phyloP scores from a whole-genome alignment of 2,329 filamentous ascomycete genomes.

The Fusarium falciforme region DNA sequence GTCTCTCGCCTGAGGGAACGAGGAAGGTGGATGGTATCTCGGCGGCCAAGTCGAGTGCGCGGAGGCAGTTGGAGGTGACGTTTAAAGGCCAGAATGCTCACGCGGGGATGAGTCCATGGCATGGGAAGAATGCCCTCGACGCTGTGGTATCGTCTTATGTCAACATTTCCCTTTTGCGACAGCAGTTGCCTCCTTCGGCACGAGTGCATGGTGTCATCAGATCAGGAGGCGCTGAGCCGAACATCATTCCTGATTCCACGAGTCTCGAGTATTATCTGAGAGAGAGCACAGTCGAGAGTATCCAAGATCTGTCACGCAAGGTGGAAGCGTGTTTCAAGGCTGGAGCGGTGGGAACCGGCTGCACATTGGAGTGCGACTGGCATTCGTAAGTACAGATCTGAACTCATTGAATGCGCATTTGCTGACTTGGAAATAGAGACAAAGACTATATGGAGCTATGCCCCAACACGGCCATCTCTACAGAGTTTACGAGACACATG shows the following conservation, averaged over 20 bases:
- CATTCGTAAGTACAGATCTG: constrained; percentile 14
- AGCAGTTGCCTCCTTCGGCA: constrained; percentile 65
- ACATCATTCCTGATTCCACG: constrained; percentile 66
- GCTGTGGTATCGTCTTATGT: constrained; percentile 63
- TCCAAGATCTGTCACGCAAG: constrained; percentile 44
- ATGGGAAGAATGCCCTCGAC: constrained; percentile 70
- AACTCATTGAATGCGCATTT: neutral
- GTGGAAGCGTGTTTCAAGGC: constrained; percentile 57
- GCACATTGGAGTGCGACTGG: constrained; percentile 54
- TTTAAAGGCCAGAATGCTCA: constrained; percentile 68
- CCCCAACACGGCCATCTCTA: constrained; percentile 21
- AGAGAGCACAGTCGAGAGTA: constrained; percentile 47
- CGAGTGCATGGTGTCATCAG: constrained; percentile 64
- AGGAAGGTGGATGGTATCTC: constrained; percentile 47
- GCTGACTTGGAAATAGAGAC: constrained; percentile 16
- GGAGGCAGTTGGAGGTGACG: constrained; percentile 62
- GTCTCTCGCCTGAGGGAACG: neutral
- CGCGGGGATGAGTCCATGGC: constrained; percentile 67
- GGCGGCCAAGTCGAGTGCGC: constrained; percentile 59
- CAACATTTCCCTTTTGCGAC: constrained; percentile 62
- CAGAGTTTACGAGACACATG: constrained; percentile 36
- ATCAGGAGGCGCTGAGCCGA: constrained; percentile 63
- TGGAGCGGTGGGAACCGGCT: constrained; percentile 58
- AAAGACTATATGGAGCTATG: constrained; percentile 39
- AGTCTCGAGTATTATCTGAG: constrained; percentile 50